A percentile compares a stretch with the other conserved stretches of the same genome.
Conservation (phyloP, 805 yeast species). For the Hanseniaspora lachancei region DNA sequence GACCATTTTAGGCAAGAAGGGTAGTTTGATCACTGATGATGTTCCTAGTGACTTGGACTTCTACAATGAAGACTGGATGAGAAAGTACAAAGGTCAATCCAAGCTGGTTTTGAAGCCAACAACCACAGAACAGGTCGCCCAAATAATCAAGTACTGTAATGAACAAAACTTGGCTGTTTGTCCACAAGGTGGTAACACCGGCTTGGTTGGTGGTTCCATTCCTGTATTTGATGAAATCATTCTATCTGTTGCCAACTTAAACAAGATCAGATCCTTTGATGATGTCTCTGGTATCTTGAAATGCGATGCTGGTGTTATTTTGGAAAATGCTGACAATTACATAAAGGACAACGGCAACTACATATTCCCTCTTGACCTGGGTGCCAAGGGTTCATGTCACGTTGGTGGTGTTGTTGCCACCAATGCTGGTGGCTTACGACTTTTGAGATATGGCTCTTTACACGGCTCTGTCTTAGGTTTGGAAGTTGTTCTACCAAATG, state of each 20-base stretch:
- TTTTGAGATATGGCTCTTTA: conserved; percentile 77
- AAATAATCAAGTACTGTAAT: conserved; percentile 69
- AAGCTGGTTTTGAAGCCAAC: conserved; percentile 70
- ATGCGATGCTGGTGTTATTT: conserved; percentile 79
- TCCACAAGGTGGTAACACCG: conserved; percentile 97
- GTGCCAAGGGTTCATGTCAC: conserved; percentile 94
- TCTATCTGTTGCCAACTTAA: conserved; percentile 53
- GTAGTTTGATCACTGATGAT: conserved; percentile 25
- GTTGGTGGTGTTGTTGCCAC: conserved; percentile 92
- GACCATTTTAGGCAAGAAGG: conserved; percentile 40
- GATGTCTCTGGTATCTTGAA: conserved; percentile 70
- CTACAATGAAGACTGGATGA: conserved; percentile 88
- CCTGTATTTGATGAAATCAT: conserved; percentile 88
- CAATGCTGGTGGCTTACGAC: conserved; percentile 88
- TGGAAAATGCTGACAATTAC: conserved; percentile 71
- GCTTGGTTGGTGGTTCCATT: conserved; percentile 85
- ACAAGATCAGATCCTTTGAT: conserved; percentile 73
- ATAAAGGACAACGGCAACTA: conserved; percentile 62
- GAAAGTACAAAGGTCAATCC: conserved; percentile 82
- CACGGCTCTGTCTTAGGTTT: conserved; percentile 87
- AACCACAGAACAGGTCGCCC: conserved; percentile 60
- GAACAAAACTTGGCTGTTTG: conserved; percentile 68
- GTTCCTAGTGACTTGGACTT: conserved; percentile 45
- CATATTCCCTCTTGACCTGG: conserved; percentile 85
- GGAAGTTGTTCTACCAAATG: conserved; percentile 87